Conservation (phyloP, 129 eudicot genomes). For the Lactuca sativa region DNA sequence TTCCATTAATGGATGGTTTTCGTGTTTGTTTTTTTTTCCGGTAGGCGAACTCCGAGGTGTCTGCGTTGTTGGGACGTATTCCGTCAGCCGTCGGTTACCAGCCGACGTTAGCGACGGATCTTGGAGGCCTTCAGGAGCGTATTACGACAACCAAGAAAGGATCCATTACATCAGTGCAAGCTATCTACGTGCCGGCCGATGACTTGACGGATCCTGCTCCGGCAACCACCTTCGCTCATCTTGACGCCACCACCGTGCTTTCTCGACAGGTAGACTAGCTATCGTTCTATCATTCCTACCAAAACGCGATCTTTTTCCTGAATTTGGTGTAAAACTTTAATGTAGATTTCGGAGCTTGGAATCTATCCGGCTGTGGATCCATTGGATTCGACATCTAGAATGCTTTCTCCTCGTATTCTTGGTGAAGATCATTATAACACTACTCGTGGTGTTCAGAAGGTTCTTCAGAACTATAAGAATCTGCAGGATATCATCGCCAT, state of each 20-base stretch:
- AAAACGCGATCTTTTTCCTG: neutral
- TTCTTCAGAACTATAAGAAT: constrained; percentile 94
- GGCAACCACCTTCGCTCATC: constrained; percentile 98
- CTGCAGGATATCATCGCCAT: constrained; percentile 98
- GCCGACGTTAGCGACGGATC: constrained; percentile 97
- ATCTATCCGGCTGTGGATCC: constrained; percentile 99
- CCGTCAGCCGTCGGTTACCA: constrained; percentile 99
- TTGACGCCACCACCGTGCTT: constrained; percentile 99
- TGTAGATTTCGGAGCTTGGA: constrained; percentile 92
- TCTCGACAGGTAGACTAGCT: constrained; percentile 67
- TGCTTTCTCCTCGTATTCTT: constrained; percentile 91
- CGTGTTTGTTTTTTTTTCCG: constrained; percentile 3
- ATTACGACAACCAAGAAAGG: constrained; percentile 97
- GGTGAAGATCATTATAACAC: constrained; percentile 93
- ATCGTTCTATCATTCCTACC: too few relatives aligned
- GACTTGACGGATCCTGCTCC: constrained; percentile 99
- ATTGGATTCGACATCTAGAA: constrained; percentile 91
- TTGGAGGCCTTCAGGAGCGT: constrained; percentile 99
- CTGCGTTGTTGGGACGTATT: constrained; percentile 98
- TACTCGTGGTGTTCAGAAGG: constrained; percentile 95
- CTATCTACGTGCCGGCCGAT: constrained; percentile 99
- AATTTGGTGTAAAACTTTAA: neutral
- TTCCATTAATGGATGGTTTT: neutral
- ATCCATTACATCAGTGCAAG: constrained; percentile 96
- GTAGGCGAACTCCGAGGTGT: constrained; percentile 99